A percentile compares a stretch with the other conserved stretches of the same genome.
Evolutionary conservation across 2,329 filamentous ascomycete species (phyloP).

Genomic region (Colletotrichum neosansevieriae): DNA sequence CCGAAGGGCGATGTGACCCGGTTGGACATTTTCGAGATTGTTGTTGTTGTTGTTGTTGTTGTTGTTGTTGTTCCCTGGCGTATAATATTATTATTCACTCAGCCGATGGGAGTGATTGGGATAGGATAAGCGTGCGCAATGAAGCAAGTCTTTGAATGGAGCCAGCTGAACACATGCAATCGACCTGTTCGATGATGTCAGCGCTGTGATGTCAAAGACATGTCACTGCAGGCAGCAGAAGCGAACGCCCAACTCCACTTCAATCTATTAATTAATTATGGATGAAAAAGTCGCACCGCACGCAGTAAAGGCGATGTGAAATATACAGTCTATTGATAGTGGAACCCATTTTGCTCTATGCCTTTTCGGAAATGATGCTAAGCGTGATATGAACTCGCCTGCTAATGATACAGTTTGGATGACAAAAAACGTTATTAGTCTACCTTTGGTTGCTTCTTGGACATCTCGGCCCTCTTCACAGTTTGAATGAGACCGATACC

Average conservation of each 20-base stretch:
- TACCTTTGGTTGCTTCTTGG: conserved; percentile 35
- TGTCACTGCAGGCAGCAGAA: conserved; percentile 4
- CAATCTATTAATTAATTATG: no score
- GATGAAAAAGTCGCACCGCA: no score
- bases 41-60: no score
- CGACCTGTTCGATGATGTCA: conserved; percentile 26
- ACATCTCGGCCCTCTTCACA: conserved; percentile 40
- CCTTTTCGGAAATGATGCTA: neutral
- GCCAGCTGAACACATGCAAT: neutral
- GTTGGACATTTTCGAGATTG: neutral
- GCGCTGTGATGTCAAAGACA: conserved; percentile 35
- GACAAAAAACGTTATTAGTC: conserved; percentile 3
- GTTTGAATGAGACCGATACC: conserved; percentile 51
- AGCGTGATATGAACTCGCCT: neutral
- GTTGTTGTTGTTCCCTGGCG: no score
- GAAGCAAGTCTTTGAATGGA: neutral
- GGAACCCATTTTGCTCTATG: neutral
- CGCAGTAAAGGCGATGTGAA: neutral
- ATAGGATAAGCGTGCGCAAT: neutral
- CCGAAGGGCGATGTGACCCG: neutral
- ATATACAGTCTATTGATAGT: neutral
- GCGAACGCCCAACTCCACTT: conserved; percentile 4
- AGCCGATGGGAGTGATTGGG: neutral
- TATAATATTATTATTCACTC: neutral
- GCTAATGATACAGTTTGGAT: neutral